Conservation (phyloP, 2,329 filamentous ascomycete genomes). For the Monosporascus sp. region DNA sequence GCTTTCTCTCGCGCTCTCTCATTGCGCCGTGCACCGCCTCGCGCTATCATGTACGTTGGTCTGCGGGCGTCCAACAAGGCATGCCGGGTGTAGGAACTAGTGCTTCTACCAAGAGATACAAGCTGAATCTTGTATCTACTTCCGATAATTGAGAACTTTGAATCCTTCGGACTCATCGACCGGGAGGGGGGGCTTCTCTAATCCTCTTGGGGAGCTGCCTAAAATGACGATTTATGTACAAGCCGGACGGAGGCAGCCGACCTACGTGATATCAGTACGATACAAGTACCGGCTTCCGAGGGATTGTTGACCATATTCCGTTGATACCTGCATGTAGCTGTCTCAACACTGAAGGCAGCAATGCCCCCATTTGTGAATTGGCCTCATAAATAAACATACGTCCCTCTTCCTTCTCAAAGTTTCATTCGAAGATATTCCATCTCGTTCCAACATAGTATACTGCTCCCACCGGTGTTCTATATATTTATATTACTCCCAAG, state of each 20-base stretch:
- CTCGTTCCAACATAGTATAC: not conserved
- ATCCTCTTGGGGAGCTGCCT: slow-evolving; percentile 18
- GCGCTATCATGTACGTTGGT: not conserved
- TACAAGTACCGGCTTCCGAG: slow-evolving; percentile 10
- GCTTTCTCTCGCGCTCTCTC: not conserved
- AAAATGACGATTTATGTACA: slow-evolving; percentile 20
- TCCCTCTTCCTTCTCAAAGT: slow-evolving; percentile 8
- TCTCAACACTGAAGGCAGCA: slow-evolving; percentile 15
- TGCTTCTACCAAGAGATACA: not conserved
- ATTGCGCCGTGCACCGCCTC: not conserved
- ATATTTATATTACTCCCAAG: not conserved
- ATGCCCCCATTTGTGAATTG: slow-evolving; percentile 16
- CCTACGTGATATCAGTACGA: slow-evolving; percentile 13
- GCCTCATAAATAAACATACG: slow-evolving; percentile 15
- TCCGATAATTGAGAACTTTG: slow-evolving; percentile 14
- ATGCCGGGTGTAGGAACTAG: not conserved
- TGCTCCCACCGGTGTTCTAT: not conserved
- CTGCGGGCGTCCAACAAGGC: slow-evolving; percentile 12
- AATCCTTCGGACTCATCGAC: slow-evolving; percentile 19
- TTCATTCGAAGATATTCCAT: slow-evolving; percentile 5
- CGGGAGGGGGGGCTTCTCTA: slow-evolving; percentile 14
- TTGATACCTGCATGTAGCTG: slow-evolving; percentile 11
- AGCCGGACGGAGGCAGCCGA: slow-evolving; percentile 19
- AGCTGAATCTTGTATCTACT: not conserved
- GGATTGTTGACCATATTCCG: slow-evolving; percentile 5